Conservation (phyloP, 169 alveolate species). For the Amoebophrya sp. region DNA sequence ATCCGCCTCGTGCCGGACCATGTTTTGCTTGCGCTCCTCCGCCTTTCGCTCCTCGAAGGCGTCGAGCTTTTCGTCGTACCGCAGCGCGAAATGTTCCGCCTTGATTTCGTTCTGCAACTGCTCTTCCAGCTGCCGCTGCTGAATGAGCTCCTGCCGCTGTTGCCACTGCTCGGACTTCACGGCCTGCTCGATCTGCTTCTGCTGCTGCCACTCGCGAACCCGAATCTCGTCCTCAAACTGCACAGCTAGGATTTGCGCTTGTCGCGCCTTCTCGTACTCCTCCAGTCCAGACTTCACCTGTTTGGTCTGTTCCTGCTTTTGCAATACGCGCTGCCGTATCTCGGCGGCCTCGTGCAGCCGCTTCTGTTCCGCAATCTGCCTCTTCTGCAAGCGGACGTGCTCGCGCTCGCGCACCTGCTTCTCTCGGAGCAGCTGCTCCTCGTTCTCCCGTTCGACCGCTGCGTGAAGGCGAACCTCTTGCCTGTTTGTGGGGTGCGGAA, state of each 20-base stretch:
- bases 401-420: background rate
- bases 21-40: background rate
- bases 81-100: background rate
- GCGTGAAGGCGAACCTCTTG: background rate
- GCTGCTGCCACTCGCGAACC: background rate
- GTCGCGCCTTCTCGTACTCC: background rate
- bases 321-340: background rate
- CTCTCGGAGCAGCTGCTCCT: background rate
- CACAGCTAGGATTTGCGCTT: background rate
- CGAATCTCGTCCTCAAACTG: background rate
- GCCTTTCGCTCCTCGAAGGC: background rate
- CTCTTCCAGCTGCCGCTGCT: background rate
- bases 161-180: background rate
- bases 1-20: background rate
- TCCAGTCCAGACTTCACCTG: background rate
- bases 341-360: background rate
- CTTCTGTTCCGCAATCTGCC: background rate
- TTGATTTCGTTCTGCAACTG: background rate
- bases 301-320: background rate
- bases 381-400: background rate
- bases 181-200: background rate
- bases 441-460: background rate
- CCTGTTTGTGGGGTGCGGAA: no score
- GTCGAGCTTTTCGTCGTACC: background rate
- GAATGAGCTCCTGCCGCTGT: background rate